These are phyloP conservation scores for Phragmites australis DNA, from an alignment of 176 grass and related monocot genomes.

Conservation along the genomic window DNA sequence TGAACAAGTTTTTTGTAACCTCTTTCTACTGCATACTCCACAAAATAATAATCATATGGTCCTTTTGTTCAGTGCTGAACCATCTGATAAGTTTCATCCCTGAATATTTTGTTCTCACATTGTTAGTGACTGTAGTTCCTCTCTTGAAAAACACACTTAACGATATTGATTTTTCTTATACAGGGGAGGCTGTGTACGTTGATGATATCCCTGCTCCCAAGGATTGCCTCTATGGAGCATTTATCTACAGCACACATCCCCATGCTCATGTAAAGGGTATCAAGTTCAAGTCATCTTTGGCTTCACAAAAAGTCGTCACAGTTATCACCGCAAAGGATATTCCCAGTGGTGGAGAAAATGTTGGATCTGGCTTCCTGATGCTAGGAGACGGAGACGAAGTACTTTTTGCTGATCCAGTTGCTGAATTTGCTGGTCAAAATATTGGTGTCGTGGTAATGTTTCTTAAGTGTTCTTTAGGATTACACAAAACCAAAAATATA, in stretches of 20 bases:
- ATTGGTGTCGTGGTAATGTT: conserved; percentile 72
- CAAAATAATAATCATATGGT: neutral
- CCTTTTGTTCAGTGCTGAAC: neutral
- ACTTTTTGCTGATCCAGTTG: conserved; percentile 61
- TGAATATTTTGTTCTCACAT: conserved; percentile 9
- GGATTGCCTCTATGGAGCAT: conserved; percentile 86
- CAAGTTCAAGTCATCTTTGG: conserved; percentile 55
- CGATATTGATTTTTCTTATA: conserved; percentile 19
- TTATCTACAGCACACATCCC: conserved; percentile 81
- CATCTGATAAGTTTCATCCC: neutral
- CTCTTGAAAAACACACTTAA: conserved; percentile 1
- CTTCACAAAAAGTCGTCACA: conserved; percentile 60
- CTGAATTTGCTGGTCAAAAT: conserved; percentile 77
- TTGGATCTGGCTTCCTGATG: conserved; percentile 35
- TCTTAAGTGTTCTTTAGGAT: neutral
- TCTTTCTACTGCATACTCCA: neutral
- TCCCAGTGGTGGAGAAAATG: conserved; percentile 60
- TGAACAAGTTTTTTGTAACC: neutral
- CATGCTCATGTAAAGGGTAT: conserved; percentile 58
- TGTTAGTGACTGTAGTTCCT: neutral
- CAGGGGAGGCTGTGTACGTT: conserved; percentile 85
- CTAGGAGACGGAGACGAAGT: conserved; percentile 62
- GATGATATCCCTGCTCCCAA: conserved; percentile 84
- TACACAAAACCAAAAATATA: neutral
- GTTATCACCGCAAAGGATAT: conserved; percentile 72